Evolutionary conservation across 768 basidiomycete species (phyloP).

Genomic region (Agaricus subrufescens): DNA sequence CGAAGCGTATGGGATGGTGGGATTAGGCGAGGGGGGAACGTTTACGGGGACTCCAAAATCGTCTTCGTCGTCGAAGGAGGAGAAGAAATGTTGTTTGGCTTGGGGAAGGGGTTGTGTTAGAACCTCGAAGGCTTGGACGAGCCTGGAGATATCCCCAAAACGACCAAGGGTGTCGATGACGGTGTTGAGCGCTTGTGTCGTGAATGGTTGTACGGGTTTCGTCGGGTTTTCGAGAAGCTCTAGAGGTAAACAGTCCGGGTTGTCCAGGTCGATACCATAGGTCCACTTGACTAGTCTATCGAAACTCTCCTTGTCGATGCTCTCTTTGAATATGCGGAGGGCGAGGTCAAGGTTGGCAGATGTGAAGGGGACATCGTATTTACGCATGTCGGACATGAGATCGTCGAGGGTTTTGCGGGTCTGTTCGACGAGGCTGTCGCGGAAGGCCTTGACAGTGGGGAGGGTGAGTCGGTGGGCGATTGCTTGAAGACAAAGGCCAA

Average conservation of each 20-base stretch:
- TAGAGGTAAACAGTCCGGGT: slow-evolving; percentile 64
- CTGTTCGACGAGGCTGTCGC: slow-evolving; percentile 31
- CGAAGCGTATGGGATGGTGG: slow-evolving; percentile 36
- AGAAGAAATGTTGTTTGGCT: slow-evolving; percentile 40
- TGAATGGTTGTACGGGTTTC: slow-evolving; percentile 38
- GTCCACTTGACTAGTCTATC: slow-evolving; percentile 57
- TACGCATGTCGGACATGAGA: slow-evolving; percentile 57
- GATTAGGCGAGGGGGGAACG: slow-evolving; percentile 23
- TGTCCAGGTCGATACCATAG: slow-evolving; percentile 74
- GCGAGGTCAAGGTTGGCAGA: slow-evolving; percentile 62
- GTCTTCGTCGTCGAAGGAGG: slow-evolving; percentile 67
- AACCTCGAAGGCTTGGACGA: slow-evolving; percentile 75
- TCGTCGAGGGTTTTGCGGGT: slow-evolving; percentile 43
- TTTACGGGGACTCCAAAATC: slow-evolving; percentile 49
- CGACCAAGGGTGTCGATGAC: slow-evolving; percentile 68
- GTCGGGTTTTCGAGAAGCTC: slow-evolving; percentile 28
- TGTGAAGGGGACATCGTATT: slow-evolving; percentile 42
- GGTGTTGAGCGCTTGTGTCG: slow-evolving; percentile 67
- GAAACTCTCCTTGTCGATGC: slow-evolving; percentile 51
- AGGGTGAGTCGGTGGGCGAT: slow-evolving; percentile 64
- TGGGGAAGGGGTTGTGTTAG: slow-evolving; percentile 67
- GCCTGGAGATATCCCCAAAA: slow-evolving; percentile 52
- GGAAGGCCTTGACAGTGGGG: slow-evolving; percentile 39
- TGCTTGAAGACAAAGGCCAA: slow-evolving; percentile 61
- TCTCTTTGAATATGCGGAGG: slow-evolving; percentile 65